Conservation (phyloP, 345 rosid species). For the Hibiscus tridactylites region DNA sequence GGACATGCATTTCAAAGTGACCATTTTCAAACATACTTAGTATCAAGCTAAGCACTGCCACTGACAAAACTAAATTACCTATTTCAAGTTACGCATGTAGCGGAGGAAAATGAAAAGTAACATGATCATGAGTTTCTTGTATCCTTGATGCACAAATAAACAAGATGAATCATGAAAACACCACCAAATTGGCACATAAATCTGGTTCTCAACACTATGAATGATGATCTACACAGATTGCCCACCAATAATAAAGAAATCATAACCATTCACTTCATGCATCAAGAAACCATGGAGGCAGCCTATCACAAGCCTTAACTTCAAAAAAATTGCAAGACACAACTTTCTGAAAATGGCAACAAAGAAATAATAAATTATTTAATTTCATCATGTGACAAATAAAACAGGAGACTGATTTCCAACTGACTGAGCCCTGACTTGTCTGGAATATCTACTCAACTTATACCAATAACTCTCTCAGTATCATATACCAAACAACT, state of each 20-base stretch:
- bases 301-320: neutral
- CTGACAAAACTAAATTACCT: neutral
- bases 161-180: neutral
- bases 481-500: neutral
- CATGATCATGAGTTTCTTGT: neutral
- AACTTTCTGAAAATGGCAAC: neutral
- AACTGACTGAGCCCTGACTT: neutral
- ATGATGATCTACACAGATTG: neutral
- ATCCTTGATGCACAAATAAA: neutral
- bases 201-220: neutral
- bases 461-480: neutral
- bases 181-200: neutral
- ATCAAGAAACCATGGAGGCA: neutral
- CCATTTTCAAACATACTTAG: neutral
- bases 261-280: constrained; percentile 9
- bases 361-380: neutral
- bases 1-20: neutral
- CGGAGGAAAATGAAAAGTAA: neutral
- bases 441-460: neutral
- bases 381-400: neutral
- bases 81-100: neutral
- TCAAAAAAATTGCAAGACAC: neutral
- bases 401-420: neutral
- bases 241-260: neutral
- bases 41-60: neutral